These are phyloP conservation scores for Talaromyces thailandensis DNA, from an alignment of 495 filamentous ascomycete species.

Conservation along the genomic window DNA sequence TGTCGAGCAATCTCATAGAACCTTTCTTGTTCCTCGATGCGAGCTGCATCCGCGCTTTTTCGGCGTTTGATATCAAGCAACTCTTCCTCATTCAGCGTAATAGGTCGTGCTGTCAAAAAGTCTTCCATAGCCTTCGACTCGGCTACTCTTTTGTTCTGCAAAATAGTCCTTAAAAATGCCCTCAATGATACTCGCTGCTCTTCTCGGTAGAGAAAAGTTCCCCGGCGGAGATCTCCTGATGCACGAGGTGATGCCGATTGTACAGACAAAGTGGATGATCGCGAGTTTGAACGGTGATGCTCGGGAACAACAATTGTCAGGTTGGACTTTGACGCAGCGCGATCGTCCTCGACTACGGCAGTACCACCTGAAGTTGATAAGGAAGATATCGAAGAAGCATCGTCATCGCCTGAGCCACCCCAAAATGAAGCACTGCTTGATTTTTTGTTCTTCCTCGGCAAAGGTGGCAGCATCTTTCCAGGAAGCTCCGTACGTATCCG, in stretches of 20 bases:
- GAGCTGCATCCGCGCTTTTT: conserved; percentile 76
- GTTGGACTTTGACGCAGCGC: conserved; percentile 18
- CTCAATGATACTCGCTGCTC: conserved; percentile 86
- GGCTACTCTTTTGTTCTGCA: conserved; percentile 78
- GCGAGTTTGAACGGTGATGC: conserved; percentile 29
- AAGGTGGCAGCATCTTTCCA: conserved; percentile 76
- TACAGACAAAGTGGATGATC: conserved; percentile 23
- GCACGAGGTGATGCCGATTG: conserved; percentile 34
- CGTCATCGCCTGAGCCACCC: conserved; percentile 53
- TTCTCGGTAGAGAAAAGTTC: conserved; percentile 69
- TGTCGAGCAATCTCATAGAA: conserved; percentile 94
- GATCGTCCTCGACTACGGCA: conserved; percentile 26
- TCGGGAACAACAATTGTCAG: conserved; percentile 9
- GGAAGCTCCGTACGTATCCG: conserved; percentile 76
- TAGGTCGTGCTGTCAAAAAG: conserved; percentile 64
- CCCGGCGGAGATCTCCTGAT: conserved; percentile 35
- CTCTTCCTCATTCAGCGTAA: conserved; percentile 73
- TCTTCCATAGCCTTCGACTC: conserved; percentile 70
- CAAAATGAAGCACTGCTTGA: conserved; percentile 51
- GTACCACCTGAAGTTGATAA: conserved; percentile 51
- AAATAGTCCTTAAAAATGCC: conserved; percentile 74
- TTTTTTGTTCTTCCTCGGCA: conserved; percentile 85
- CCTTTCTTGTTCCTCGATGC: conserved; percentile 81
- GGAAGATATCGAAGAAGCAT: conserved; percentile 70
- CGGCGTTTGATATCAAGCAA: conserved; percentile 65